Evolutionary conservation across 768 basidiomycete genomes (phyloP).

Genomic region (Trametes villosa): DNA sequence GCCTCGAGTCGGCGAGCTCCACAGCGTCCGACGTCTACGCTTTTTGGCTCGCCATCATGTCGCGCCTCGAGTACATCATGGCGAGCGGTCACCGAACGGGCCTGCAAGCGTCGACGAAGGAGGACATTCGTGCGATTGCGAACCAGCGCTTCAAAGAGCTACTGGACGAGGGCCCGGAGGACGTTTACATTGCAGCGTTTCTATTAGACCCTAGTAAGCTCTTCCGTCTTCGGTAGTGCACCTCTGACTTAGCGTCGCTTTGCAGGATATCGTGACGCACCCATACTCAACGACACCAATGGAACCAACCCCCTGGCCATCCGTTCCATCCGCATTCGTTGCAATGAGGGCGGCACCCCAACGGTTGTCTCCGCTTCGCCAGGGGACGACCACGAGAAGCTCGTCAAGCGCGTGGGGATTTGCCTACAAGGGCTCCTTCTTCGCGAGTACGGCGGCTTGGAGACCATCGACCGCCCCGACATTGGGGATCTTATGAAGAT

Average conservation of each 20-base stretch:
- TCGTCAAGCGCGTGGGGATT: background rate
- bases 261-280: background rate
- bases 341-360: background rate
- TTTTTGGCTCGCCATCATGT: conserved; percentile 1
- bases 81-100: background rate
- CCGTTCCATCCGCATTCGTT: background rate
- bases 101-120: background rate
- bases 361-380: background rate
- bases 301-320: conserved; percentile 1
- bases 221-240: too few species aligned
- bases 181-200: too few species aligned
- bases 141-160: conserved; percentile 7
- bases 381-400: background rate
- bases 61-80: background rate
- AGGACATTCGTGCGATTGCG: background rate
- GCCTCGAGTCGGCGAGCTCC: background rate
- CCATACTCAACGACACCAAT: background rate
- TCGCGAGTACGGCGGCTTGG: background rate
- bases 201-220: too few species aligned
- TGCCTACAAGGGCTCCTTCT: background rate
- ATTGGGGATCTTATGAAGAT: background rate
- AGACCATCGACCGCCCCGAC: background rate
- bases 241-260: too few species aligned
- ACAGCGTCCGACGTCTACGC: background rate
- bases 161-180: background rate